Conservation (phyloP, 495 filamentous ascomycete species). For the Melanomma pulvis-pyrius region DNA sequence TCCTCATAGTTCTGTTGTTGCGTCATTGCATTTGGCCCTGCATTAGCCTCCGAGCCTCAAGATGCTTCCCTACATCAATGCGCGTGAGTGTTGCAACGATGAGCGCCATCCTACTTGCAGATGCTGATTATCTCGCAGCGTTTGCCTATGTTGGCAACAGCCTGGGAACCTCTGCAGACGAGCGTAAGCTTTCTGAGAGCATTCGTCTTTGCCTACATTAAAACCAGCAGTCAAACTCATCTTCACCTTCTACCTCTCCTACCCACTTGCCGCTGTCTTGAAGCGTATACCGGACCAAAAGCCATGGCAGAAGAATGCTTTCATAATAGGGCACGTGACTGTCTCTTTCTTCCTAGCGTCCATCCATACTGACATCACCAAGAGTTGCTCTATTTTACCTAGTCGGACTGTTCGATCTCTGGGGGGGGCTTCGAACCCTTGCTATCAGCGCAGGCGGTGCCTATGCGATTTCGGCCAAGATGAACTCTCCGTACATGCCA, state of each 20-base stretch:
- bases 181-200: constrained; percentile 60
- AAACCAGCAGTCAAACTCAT: constrained; percentile 84
- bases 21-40: not conserved
- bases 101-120: not conserved
- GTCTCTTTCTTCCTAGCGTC: not conserved
- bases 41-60: constrained; percentile 20
- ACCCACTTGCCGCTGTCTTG: constrained; percentile 83
- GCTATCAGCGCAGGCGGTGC: constrained; percentile 75
- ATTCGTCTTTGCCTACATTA: constrained; percentile 17
- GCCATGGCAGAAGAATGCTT: constrained; percentile 86
- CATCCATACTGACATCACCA: constrained; percentile 2
- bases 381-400: constrained; percentile 85
- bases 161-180: constrained; percentile 81
- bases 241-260: constrained; percentile 87
- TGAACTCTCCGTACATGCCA: constrained; percentile 95
- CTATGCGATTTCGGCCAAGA: constrained; percentile 80
- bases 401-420: constrained; percentile 92
- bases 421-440: constrained; percentile 80
- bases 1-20: not conserved
- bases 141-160: constrained; percentile 66
- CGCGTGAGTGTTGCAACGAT: constrained; percentile 57
- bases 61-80: constrained; percentile 89
- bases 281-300: constrained; percentile 87
- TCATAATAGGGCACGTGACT: constrained; percentile 70
- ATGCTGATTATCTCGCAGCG: constrained; percentile 53